A percentile compares a stretch with the other conserved stretches of the same genome.
Conservation (phyloP, 164 flowering plant species). For the Vitis labrusca region DNA sequence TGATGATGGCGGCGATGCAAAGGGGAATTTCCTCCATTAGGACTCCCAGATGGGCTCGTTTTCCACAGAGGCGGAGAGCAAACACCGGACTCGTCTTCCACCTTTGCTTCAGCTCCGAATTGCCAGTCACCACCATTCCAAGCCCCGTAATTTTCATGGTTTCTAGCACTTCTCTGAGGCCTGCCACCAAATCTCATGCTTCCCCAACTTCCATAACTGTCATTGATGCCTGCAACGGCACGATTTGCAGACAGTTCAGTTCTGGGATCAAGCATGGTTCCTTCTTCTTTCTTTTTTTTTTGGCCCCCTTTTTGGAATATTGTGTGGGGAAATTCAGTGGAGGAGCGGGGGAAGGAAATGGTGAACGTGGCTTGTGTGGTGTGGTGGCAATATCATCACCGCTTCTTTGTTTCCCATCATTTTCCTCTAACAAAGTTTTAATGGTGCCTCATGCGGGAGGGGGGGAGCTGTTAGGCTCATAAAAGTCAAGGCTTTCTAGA, state of each 20-base stretch:
- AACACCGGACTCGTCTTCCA: slow-evolving; percentile 21
- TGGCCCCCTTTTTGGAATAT: not conserved
- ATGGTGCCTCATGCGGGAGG: not conserved
- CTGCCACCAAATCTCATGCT: not conserved
- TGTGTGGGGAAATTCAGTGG: not conserved
- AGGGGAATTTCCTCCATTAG: not conserved
- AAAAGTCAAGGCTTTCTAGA: slow-evolving; percentile 26
- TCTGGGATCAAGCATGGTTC: not conserved
- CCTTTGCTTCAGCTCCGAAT: not conserved
- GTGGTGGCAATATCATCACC: not conserved
- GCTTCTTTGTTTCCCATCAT: not conserved
- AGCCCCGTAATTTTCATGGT: not conserved
- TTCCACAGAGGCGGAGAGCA: slow-evolving; percentile 35
- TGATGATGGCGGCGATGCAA: not conserved
- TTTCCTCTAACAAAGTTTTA: not conserved
- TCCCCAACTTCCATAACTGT: not conserved
- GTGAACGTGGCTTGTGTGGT: not conserved
- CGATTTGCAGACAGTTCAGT: not conserved
- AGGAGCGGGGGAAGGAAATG: not conserved
- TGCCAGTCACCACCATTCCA: not conserved
- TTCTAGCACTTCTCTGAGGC: not conserved
- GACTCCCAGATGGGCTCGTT: slow-evolving; percentile 19
- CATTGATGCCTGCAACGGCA: not conserved
- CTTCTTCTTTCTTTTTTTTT: too few species aligned
- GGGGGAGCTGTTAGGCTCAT: not conserved